Evolutionary conservation across 1,284 basidiomycete genomes (phyloP), one percentile per base, ranked within the genome.

Genomic region (Ganoderma resinaceum): DNA sequence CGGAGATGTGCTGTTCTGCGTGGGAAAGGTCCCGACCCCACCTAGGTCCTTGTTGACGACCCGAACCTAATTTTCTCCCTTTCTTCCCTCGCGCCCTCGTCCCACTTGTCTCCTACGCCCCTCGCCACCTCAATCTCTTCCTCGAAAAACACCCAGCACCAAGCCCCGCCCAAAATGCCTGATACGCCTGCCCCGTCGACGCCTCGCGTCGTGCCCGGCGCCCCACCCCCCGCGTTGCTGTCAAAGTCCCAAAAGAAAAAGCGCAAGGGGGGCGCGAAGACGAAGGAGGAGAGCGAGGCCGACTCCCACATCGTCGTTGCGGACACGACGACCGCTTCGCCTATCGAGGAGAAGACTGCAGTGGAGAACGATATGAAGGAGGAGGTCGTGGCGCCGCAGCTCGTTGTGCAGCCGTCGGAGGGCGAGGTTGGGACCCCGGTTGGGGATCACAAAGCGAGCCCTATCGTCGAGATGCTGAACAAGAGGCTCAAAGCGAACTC

Each of bases 401-500:
- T 83, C 23, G 80, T 83, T 55, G 83, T 80, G 2, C 81, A 84
- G 62, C 59, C 81, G 82, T 40, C 82, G 58, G 78, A 81, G 29
- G 80, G 82, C 20, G 58, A 60, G 14, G 68, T 78, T 2, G 81
- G 84, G 3, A 76, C 80, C 12, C 80, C 81, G 12, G 84, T 85
- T 61, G 85, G 86, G 26, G 82, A 70, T 46, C 59, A 75, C 53
- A 92, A 89, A 76, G 80, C 78, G 11, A 92, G 91, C 72, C 90
- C 92, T 12, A 85, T 93, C 66, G 88, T 91, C 63, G 94, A 96
- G 60, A 84, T 95, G 71, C 81, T 96, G 66, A 84, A 86, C 74
- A 95, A 95, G 81, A 86, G 94, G 59, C 80, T 94, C 74, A 92
- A 92, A 73, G 83, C 86, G 49, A 85, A 93, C 38, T 86, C 84